A percentile compares a stretch with the other conserved stretches of the same genome.
Conservation (phyloP, 164 flowering plant species). For the Stephania yunnanensis region DNA sequence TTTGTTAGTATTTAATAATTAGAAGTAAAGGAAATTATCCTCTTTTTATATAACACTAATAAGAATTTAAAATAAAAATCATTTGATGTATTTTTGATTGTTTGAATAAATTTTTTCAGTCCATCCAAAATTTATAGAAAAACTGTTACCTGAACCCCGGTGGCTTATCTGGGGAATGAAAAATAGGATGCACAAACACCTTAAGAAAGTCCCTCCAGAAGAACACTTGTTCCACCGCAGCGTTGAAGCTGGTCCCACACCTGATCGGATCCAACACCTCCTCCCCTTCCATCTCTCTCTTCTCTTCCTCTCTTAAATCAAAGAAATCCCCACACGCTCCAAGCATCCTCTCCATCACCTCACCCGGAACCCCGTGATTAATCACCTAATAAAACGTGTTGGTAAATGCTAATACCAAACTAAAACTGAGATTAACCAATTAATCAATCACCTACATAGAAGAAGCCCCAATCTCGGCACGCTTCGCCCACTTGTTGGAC, state of each 20-base stretch:
- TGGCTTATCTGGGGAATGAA: slow-evolving; percentile 50
- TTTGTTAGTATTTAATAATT: too few species aligned
- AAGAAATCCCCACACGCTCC: slow-evolving; percentile 41
- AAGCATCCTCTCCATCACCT: slow-evolving; percentile 29
- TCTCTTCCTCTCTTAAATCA: slow-evolving; percentile 52
- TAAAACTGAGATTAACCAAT: too few species aligned
- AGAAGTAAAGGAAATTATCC: too few species aligned
- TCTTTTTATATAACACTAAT: too few species aligned
- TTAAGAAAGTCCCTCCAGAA: slow-evolving; percentile 82
- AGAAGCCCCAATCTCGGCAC: slow-evolving; percentile 80
- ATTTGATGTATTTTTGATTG: too few species aligned
- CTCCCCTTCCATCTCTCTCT: slow-evolving; percentile 31
- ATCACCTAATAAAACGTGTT: slow-evolving; percentile 32
- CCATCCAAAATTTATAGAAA: too few species aligned
- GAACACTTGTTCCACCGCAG: slow-evolving; percentile 30
- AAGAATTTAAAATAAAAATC: too few species aligned
- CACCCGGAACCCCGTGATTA: slow-evolving; percentile 64
- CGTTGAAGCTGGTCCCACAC: slow-evolving; percentile 65
- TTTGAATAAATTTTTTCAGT: too few species aligned
- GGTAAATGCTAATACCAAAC: too few species aligned
- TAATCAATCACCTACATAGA: slow-evolving; percentile 33
- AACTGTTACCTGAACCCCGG: slow-evolving; percentile 33
- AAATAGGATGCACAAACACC: slow-evolving; percentile 53
- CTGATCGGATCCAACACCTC: slow-evolving; percentile 45
- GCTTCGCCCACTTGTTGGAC: slow-evolving; percentile 47